Conservation (phyloP, 768 basidiomycete species). For the Collybia sp. region DNA sequence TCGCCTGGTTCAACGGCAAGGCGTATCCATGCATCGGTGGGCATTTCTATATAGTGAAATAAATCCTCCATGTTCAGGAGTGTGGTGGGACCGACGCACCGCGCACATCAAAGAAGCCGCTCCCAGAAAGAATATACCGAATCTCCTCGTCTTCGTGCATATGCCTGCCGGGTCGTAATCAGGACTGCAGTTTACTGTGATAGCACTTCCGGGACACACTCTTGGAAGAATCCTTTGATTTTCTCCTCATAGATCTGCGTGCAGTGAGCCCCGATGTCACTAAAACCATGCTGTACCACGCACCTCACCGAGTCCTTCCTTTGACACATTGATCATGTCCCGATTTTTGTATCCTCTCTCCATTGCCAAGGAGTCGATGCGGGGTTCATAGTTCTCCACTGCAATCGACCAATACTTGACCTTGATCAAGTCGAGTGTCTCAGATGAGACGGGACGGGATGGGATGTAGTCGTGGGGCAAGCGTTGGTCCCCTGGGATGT, state of each 20-base stretch:
- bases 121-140: conserved; percentile 81
- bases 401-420: conserved; percentile 69
- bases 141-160: conserved; percentile 98
- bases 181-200: not conserved
- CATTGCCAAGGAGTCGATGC: conserved; percentile 58
- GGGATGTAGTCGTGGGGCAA: conserved; percentile 69
- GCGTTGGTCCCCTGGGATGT: conserved; percentile 77
- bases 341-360: conserved; percentile 80
- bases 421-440: conserved; percentile 50
- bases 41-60: conserved; percentile 63
- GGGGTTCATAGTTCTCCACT: conserved; percentile 48
- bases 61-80: no score
- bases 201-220: conserved; percentile 53
- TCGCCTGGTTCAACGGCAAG: conserved; percentile 74
- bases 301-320: conserved; percentile 73
- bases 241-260: conserved; percentile 67
- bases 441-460: conserved; percentile 45
- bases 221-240: conserved; percentile 79
- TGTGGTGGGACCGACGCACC: conserved; percentile 59
- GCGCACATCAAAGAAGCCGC: conserved; percentile 89
- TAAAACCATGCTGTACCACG: conserved; percentile 13
- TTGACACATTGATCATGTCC: conserved; percentile 75
- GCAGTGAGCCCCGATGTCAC: no score
- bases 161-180: conserved; percentile 47
- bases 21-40: conserved; percentile 77